Evolutionary conservation across 352 stramenopile genomes (phyloP), one percentile per base, ranked within the genome.

Genomic region (Thalassiosira mediterranea): DNA sequence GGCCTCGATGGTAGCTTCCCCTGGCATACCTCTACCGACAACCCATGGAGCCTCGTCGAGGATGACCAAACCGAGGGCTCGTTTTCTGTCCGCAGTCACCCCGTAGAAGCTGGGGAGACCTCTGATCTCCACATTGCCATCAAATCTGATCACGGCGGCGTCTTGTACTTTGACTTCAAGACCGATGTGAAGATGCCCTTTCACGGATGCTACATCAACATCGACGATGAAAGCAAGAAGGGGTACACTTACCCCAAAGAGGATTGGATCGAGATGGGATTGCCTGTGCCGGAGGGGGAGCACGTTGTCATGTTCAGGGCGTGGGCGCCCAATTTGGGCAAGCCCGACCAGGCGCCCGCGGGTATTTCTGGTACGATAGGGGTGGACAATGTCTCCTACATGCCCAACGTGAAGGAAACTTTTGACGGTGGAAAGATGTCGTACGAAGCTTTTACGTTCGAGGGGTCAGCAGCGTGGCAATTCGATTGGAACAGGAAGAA

Each of bases 101-200:
- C 13, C 28, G 1, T 76, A 10, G 37, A 34, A 26, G 4, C 2
- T 4, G 70, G 70, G 0, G 52, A 79, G 21, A 28, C 37, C 21
- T 64, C 40, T 5, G 60, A 69, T 58, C 42, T 79, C 10, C 59
- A 72, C 15, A 13, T 79, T 2, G 61, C 70, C n/a, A 64, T 79
- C 32, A 29, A 49, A 37, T 63, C 60, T 7, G 4, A 48, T 23
- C n/a, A 48, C 25, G 70, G 70, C 25, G 70, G 70, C 7, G 49
- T 49, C 2, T 46, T 79, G 1, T 67, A 21, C 37, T 79, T 73
- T 56, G 63, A 60, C 3, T 19, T 79, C 4, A 79, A 73, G 53
- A 19, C 32, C 31, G 51, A 72, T 56, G 54, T 79, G 4, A 29
- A 62, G 26, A 79, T 79, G 70, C 70, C 70, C 2, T 66, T 26